A percentile compares a stretch with the other conserved stretches of the same genome.
Conservation (phyloP, 306 rosid genomes). For the Boehmeria nivea region DNA sequence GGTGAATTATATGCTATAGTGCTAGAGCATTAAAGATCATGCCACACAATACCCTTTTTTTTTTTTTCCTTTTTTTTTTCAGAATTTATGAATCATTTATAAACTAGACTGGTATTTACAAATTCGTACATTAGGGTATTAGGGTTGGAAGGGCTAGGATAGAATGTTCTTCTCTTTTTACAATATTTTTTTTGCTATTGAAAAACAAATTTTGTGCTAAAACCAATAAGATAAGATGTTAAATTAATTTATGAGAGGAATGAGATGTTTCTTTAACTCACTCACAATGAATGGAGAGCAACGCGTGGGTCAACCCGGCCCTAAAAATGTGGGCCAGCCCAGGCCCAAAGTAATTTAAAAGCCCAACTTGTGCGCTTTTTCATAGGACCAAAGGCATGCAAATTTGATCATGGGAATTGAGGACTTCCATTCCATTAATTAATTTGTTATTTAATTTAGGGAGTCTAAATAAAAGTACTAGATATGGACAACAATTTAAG, state of each 20-base stretch:
- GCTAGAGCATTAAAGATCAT: conserved; percentile 9
- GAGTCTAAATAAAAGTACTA: background rate
- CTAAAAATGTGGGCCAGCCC: background rate
- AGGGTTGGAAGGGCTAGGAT: too few species aligned
- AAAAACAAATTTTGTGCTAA: too few species aligned
- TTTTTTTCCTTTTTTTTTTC: background rate
- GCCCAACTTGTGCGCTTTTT: background rate
- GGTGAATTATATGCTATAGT: conserved; percentile 18
- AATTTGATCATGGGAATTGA: background rate
- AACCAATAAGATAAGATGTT: too few species aligned
- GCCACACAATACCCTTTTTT: conserved; percentile 1
- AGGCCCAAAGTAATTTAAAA: background rate
- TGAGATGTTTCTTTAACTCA: too few species aligned
- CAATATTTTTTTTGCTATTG: too few species aligned
- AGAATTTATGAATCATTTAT: background rate
- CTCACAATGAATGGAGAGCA: too few species aligned
- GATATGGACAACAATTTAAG: background rate
- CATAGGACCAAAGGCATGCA: background rate
- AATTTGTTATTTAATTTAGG: background rate
- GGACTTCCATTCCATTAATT: background rate
- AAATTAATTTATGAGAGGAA: too few species aligned
- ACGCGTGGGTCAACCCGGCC: background rate
- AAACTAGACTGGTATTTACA: too few species aligned
- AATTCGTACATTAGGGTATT: too few species aligned
- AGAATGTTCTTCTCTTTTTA: too few species aligned